Conservation (phyloP, 2,329 filamentous ascomycete species). For the Tothia fuscella region DNA sequence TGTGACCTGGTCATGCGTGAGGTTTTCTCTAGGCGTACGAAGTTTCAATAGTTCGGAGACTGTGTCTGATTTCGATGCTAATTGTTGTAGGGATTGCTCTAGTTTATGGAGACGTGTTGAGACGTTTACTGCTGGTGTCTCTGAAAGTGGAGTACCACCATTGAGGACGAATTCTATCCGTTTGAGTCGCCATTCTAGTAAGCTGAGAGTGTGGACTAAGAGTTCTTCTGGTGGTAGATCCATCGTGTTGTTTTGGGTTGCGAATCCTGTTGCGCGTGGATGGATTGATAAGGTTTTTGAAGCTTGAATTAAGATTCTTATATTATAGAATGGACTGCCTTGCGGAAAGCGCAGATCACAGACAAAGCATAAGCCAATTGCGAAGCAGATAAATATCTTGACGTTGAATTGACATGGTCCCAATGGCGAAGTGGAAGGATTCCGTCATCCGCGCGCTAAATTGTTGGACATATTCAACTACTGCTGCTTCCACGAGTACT, state of each 20-base stretch:
- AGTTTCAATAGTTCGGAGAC: constrained; percentile 7
- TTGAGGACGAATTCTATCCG: constrained; percentile 32
- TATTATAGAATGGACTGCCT: no score
- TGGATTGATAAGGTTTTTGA: no score
- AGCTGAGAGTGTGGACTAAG: constrained; percentile 28
- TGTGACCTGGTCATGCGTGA: constrained; percentile 13
- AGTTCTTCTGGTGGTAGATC: constrained; percentile 18
- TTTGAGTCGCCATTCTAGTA: constrained; percentile 33
- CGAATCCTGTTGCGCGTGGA: no score
- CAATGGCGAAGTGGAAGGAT: no score
- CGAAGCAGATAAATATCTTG: no score
- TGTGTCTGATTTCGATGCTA: constrained; percentile 18
- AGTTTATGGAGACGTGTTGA: constrained; percentile 25
- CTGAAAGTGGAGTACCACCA: constrained; percentile 20
- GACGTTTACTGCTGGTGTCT: constrained; percentile 16
- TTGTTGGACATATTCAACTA: no score
- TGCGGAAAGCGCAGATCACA: no score
- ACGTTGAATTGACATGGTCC: no score
- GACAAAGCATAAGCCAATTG: no score
- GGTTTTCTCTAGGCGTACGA: constrained; percentile 2
- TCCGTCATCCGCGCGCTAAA: no score
- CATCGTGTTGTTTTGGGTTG: neutral
- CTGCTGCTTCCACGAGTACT: no score
- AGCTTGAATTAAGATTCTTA: no score
- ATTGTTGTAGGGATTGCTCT: constrained; percentile 25